phyloP scores from a whole-genome alignment of 306 rosid species.

The Cucurbita pepo region DNA sequence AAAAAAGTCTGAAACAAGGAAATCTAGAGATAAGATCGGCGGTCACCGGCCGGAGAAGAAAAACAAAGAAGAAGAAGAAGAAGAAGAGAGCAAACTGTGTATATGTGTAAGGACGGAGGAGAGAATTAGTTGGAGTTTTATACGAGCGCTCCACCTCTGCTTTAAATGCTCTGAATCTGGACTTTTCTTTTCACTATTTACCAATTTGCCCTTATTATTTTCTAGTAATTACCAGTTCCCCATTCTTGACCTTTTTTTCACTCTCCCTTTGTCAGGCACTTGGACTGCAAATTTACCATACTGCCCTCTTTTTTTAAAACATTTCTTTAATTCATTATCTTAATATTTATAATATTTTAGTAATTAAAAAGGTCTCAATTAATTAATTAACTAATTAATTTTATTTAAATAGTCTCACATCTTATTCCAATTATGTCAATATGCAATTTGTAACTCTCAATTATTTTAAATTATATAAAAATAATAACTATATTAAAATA shows the following conservation, averaged over 20 bases:
- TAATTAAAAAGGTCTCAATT: no score
- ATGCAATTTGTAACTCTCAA: neutral
- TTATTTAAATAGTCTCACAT: neutral
- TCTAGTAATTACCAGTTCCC: neutral
- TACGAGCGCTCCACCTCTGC: neutral
- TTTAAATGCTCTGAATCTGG: neutral
- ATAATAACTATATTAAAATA: neutral
- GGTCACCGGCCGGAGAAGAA: neutral
- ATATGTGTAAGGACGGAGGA: neutral
- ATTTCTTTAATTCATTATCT: no score
- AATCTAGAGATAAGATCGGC: neutral
- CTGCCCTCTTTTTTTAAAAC: neutral
- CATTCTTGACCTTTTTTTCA: neutral
- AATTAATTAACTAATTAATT: no score
- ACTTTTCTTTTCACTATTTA: neutral
- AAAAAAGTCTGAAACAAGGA: neutral
- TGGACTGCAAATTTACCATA: neutral
- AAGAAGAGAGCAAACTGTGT: neutral
- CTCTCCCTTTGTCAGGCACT: neutral
- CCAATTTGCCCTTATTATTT: neutral
- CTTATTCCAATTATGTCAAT: neutral
- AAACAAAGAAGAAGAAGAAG: neutral
- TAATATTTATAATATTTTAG: no score
- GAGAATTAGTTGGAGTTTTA: neutral
- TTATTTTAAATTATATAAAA: neutral